phyloP scores from a whole-genome alignment of 1,284 basidiomycete species.

The Wallemia mellicola region DNA sequence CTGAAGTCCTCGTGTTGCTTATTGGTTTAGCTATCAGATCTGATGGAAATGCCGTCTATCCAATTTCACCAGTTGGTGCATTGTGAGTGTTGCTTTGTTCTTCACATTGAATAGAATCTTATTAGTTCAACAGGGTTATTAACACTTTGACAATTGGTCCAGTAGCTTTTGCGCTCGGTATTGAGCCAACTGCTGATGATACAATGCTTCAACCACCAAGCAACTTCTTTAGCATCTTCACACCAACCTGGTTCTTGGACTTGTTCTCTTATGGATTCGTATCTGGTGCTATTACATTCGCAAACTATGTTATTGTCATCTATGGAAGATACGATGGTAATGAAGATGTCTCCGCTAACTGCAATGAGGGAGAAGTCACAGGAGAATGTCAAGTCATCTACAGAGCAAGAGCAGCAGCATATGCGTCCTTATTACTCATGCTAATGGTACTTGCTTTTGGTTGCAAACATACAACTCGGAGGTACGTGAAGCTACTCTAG shows the following conservation, averaged over 20 bases:
- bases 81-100: conserved; percentile 25
- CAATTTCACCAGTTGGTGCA: conserved; percentile 32
- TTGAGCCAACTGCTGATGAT: conserved; percentile 26
- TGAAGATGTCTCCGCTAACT: conserved; percentile 22
- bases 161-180: conserved; percentile 28
- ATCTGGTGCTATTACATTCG: conserved; percentile 27
- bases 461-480: conserved; percentile 17
- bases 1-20: conserved; percentile 23
- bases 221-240: conserved; percentile 24
- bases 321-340: conserved; percentile 12
- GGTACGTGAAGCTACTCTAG: no score
- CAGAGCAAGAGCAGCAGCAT: conserved; percentile 25
- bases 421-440: conserved; percentile 25
- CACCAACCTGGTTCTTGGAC: conserved; percentile 18
- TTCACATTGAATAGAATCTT: no score
- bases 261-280: conserved; percentile 30
- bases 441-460: conserved; percentile 18
- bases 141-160: conserved; percentile 23
- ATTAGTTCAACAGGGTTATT: conserved; percentile 2
- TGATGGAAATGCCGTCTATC: conserved; percentile 29
- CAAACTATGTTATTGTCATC: conserved; percentile 16
- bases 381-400: conserved; percentile 14
- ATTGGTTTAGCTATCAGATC: conserved; percentile 38
- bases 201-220: conserved; percentile 28
- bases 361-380: conserved; percentile 18